Conservation (phyloP, 345 rosid genomes). For the Euphorbia tirucalli region DNA sequence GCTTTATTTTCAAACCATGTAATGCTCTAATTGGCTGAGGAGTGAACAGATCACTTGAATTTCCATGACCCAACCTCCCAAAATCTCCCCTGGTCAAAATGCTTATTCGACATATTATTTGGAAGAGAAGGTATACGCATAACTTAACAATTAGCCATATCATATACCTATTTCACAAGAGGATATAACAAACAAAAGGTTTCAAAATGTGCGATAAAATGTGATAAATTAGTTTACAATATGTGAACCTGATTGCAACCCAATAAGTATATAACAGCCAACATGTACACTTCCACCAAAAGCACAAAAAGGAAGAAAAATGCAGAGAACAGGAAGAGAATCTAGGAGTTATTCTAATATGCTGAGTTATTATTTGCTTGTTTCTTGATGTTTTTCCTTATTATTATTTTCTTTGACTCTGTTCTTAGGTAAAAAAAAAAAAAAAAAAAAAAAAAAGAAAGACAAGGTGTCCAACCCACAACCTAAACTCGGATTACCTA, state of each 20-base stretch:
- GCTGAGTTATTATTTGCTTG: neutral
- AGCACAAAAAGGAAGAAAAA: neutral
- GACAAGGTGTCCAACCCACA: no score
- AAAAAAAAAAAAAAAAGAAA: no score
- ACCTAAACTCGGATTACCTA: neutral
- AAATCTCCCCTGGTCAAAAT: slow-evolving; percentile 88
- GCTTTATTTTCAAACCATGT: slow-evolving; percentile 71
- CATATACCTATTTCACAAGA: neutral
- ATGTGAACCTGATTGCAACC: neutral
- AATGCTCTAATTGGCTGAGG: slow-evolving; percentile 85
- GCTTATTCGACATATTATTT: neutral
- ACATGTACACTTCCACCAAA: neutral
- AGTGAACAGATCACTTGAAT: slow-evolving; percentile 86
- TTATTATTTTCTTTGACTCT: no score
- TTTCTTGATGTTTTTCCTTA: neutral
- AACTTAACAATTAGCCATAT: neutral
- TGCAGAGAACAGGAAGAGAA: neutral
- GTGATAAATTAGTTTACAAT: neutral
- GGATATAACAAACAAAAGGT: neutral
- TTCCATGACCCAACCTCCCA: slow-evolving; percentile 98
- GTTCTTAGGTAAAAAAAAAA: neutral
- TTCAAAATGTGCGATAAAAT: neutral
- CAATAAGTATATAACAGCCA: neutral
- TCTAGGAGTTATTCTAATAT: neutral
- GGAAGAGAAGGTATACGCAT: neutral